Base-by-base conservation (phyloP, 306 rosid genomes). In the Psophocarpus tetragonolobus region DNA sequence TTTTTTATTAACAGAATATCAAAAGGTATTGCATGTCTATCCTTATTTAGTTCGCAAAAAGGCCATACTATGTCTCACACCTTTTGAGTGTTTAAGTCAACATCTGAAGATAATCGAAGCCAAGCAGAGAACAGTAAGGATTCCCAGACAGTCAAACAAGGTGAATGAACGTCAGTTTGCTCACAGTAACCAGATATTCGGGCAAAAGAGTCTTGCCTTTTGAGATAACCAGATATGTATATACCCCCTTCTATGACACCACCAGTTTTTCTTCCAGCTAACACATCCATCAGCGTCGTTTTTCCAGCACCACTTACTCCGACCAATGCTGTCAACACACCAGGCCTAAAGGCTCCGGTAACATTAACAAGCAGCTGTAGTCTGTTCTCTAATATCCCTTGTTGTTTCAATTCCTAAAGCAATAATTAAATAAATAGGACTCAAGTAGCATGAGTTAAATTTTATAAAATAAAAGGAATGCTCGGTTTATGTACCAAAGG, bases 291-390 rank as follows among this genome's bases (percentile, higher is more conserved):
- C 83, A 94, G 92, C 39, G 98, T 94, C 57, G 98, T 94, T 87
- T 94, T 94, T 60, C 98, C 98, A 70, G 98, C 98, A 83, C 98
- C 98, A 71, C 98, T 94, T 44, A 94, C 94, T 75, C 98, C 98
- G 53, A 94, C 96, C 85, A 94, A 87, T 27, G 98, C 98, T 75
- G 98, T 94, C 78, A 94, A 90, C 76, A 94, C 90, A 73, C 97
- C 98, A 6, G 98, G 98, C 83, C 88, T 86, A 83, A 94, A 94
- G 42, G 94, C 88, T 83, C 98, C 98, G 3, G 96, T 90, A 58
- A 94, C 94, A 85, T 92, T 79, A 81, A 82, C 86, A 84, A 94
- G 86, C 63, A 94, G 90, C 85, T 83, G 97, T 78, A 94, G 71
- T 83, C 84, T 92, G 39, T 94, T 96, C 87, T 92, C 98, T 50